A percentile compares a stretch with the other conserved stretches of the same genome.
Conservation (phyloP, 2,329 filamentous ascomycete species). For the Pseudocercospora macadamiae region DNA sequence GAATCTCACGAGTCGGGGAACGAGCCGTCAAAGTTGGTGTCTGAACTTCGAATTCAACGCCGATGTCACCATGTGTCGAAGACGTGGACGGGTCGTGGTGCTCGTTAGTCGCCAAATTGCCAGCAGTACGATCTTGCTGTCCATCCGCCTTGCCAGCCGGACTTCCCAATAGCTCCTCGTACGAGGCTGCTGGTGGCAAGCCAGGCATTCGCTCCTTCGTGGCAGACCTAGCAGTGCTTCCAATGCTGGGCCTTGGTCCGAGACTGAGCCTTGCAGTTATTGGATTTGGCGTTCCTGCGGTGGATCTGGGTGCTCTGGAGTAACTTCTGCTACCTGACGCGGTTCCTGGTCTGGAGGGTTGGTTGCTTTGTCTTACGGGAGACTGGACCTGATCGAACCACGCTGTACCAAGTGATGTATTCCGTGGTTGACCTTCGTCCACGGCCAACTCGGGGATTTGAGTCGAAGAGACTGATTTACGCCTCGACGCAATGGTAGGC, state of each 20-base stretch:
- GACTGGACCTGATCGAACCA: conserved; percentile 9
- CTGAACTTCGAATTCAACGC: too few species aligned
- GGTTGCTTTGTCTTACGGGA: background rate
- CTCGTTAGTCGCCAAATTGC: conserved; percentile 10
- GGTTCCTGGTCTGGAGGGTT: conserved; percentile 1
- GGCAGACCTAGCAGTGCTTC: background rate
- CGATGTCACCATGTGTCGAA: conserved; percentile 14
- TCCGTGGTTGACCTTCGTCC: conserved; percentile 22
- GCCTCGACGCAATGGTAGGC: conserved; percentile 37
- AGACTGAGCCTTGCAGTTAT: too few species aligned
- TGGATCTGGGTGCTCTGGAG: background rate
- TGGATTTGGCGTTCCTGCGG: background rate
- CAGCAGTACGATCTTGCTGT: background rate
- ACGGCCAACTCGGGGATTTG: background rate
- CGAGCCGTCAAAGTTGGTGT: too few species aligned
- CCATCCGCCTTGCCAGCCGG: background rate
- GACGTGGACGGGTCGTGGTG: conserved; percentile 23
- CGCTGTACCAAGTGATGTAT: background rate
- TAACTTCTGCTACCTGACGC: background rate
- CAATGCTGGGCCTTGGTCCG: background rate
- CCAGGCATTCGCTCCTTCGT: conserved; percentile 22
- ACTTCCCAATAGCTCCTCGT: conserved; percentile 18
- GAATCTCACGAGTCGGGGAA: background rate
- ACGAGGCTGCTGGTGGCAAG: conserved; percentile 16
- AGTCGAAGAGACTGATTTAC: conserved; percentile 38